phyloP scores from a whole-genome alignment of 1,284 basidiomycete genomes.

The Cerrena zonata region DNA sequence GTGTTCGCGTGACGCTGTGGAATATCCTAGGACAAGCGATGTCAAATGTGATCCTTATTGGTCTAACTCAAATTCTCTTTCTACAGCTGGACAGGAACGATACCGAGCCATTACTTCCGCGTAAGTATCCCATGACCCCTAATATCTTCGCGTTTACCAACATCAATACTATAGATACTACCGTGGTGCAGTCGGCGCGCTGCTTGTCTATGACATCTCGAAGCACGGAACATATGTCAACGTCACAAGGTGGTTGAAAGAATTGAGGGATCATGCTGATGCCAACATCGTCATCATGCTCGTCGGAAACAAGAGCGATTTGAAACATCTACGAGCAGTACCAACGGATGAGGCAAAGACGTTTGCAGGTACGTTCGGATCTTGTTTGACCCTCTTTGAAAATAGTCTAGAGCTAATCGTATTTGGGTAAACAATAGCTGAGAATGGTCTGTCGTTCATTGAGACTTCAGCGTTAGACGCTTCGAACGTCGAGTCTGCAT shows the following conservation, averaged over 20 bases:
- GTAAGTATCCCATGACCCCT: constrained; percentile 41
- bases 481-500: constrained; percentile 93
- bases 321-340: constrained; percentile 94
- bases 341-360: constrained; percentile 90
- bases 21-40: too few species aligned
- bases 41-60: too few species aligned
- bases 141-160: constrained; percentile 4
- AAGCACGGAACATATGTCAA: constrained; percentile 96
- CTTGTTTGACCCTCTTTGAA: not conserved
- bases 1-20: not conserved
- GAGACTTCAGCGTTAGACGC: constrained; percentile 99
- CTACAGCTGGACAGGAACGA: constrained; percentile 89
- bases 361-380: constrained; percentile 64
- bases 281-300: constrained; percentile 94
- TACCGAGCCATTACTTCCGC: constrained; percentile 98
- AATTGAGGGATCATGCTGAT: constrained; percentile 90
- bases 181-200: constrained; percentile 91
- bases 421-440: constrained; percentile 34
- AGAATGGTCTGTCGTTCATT: constrained; percentile 90
- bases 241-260: constrained; percentile 97
- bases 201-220: constrained; percentile 89
- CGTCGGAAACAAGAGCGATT: constrained; percentile 94
- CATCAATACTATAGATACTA: constrained; percentile 79
- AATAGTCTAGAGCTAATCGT: too few species aligned
- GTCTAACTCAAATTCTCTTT: constrained; percentile 2